phyloP scores from a whole-genome alignment of 2,329 filamentous ascomycete genomes.

The Fusarium albosuccineum region DNA sequence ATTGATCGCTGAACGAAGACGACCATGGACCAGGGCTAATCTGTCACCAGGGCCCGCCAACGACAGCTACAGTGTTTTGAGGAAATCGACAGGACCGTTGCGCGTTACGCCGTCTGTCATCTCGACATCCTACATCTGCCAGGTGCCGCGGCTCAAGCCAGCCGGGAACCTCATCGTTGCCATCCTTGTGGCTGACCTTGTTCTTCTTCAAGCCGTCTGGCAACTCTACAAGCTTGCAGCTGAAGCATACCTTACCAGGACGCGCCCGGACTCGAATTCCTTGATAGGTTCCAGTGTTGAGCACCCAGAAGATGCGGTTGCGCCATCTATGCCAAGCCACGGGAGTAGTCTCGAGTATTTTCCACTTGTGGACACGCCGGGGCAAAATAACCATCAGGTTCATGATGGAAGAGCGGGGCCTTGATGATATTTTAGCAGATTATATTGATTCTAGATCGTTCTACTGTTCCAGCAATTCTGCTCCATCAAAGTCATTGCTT shows the following conservation, averaged over 20 bases:
- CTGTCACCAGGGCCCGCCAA: not conserved
- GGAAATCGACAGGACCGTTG: not conserved
- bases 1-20: no score
- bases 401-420: not conserved
- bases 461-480: no score
- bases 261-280: not conserved
- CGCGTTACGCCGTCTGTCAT: slow-evolving; percentile 6
- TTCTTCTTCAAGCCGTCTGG: slow-evolving; percentile 6
- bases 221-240: not conserved
- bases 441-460: not conserved
- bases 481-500: no score
- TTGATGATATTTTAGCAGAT: not conserved
- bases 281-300: not conserved
- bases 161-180: not conserved
- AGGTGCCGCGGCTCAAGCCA: slow-evolving; percentile 11
- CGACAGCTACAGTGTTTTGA: not conserved
- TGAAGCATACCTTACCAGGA: not conserved
- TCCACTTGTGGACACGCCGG: not conserved
- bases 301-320: not conserved
- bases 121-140: slow-evolving; percentile 3
- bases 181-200: not conserved
- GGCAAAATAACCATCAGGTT: not conserved
- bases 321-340: not conserved
- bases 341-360: not conserved
- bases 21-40: no score